A percentile compares a stretch with the other conserved stretches of the same genome.
These are phyloP conservation scores for Rubroshorea leprosula DNA, from an alignment of 345 rosid genomes.

Conservation along the genomic window DNA sequence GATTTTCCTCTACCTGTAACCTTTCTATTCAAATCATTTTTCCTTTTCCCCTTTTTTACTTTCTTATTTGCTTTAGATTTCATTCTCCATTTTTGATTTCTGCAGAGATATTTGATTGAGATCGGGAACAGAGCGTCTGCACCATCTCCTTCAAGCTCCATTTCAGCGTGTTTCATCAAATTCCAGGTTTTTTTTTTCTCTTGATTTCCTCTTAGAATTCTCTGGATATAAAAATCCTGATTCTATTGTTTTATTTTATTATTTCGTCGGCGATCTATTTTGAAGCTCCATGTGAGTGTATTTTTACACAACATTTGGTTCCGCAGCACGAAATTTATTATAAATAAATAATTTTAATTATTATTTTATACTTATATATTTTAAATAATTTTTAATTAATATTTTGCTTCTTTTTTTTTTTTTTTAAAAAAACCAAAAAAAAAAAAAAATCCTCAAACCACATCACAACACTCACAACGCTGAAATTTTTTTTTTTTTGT, in stretches of 20 bases:
- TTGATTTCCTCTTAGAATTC: not conserved
- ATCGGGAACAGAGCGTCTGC: not conserved
- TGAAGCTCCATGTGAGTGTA: too few species aligned
- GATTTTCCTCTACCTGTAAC: constrained; percentile 15
- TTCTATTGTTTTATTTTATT: too few species aligned
- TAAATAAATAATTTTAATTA: too few species aligned
- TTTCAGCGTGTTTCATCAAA: not conserved
- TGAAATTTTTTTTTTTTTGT: not conserved
- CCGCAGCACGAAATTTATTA: too few species aligned
- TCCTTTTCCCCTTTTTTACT: not conserved
- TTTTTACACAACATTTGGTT: too few species aligned
- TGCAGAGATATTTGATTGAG: not conserved
- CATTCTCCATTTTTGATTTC: not conserved
- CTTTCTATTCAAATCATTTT: not conserved
- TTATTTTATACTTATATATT: too few species aligned
- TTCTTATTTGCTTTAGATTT: not conserved
- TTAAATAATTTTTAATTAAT: too few species aligned
- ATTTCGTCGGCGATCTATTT: not conserved
- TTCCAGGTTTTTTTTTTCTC: constrained; percentile 1
- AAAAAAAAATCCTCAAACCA: too few species aligned
- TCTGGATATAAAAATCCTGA: too few species aligned
- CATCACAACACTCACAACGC: too few species aligned
- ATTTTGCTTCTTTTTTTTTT: too few species aligned
- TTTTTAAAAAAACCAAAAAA: too few species aligned
- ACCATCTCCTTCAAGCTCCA: not conserved